Conservation (phyloP, 192 early-diverging fungal species). For the Coemansia erecta region DNA sequence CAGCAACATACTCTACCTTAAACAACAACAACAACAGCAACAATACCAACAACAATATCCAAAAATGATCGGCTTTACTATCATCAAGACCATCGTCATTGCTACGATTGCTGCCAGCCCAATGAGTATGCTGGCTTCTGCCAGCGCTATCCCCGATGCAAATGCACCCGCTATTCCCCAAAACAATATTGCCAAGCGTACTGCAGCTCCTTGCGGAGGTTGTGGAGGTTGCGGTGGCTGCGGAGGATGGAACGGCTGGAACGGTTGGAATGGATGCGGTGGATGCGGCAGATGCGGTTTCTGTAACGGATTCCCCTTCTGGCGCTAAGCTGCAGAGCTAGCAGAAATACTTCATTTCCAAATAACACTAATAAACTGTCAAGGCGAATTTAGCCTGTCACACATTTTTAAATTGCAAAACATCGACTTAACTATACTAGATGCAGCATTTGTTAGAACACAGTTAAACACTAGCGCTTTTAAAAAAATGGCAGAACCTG, state of each 20-base stretch:
- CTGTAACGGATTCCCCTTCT: constrained; percentile 1
- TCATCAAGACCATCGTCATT: neutral
- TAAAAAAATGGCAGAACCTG: too few relatives aligned
- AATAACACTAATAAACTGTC: too few relatives aligned
- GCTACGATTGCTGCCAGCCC: neutral
- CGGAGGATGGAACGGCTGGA: too few relatives aligned
- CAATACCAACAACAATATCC: too few relatives aligned
- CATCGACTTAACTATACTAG: too few relatives aligned
- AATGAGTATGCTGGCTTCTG: neutral
- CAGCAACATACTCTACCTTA: neutral
- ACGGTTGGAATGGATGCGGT: neutral
- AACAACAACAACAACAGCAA: neutral
- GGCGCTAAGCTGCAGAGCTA: neutral
- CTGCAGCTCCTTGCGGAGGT: neutral
- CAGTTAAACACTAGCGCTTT: too few relatives aligned
- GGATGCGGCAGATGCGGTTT: constrained; percentile 1
- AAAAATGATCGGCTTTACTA: neutral
- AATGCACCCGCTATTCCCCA: neutral
- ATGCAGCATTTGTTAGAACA: too few relatives aligned
- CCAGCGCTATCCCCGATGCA: neutral
- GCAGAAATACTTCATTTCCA: neutral
- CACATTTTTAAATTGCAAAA: too few relatives aligned
- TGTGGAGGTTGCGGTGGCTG: neutral
- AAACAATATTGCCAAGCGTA: neutral
- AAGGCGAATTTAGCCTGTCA: too few relatives aligned